Base-by-base conservation (phyloP, 345 rosid genomes). In the Noccaea bulbosa region DNA sequence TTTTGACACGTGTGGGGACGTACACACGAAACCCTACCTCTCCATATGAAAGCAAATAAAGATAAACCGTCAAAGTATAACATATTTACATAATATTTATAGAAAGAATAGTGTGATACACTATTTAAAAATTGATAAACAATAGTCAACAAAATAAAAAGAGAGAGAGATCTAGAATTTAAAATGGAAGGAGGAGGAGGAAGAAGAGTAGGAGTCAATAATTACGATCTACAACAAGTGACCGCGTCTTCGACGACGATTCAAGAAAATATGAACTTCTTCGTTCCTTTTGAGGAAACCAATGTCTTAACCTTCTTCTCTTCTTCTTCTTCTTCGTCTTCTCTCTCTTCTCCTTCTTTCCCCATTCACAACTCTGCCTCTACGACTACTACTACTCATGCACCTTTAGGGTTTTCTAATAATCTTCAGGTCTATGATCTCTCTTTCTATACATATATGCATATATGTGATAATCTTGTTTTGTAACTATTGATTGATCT, bases 221-320 rank as follows among this genome's bases (percentile, higher is more conserved):
- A 83, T 68, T 86, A 84, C 72, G 90, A 88, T 70, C 82, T 81
- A 34, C 91, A 85, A 20, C 86, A 84, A 59, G 80, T 87, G 4
- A 87, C 89, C 76, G 65, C 89, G 10, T 77, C 88, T 2, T 74
- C 90, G 20, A 84, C 81, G 51, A 63, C 85, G 58, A 84, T 88
- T 66, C 84, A 82, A 32, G 92, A 85, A 46, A 75, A 75, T 62
- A 89, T 92, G 88, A 85, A 89, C 14, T 91, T 91, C 62, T 65
- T 75, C 7, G 80, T 85, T 15, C 96, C 85, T 24, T 89, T 83
- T 57, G 92, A 92, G 75, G 98, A 89, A 71, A 85, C 85, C 47
- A 92, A 83, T 38, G 87, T 86, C 14, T 73, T 89, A 43, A 87
- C 86, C 48, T 92, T 92, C 79, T 82, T 87, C 81, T 74, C 90